Base-by-base conservation (phyloP, 495 filamentous ascomycete genomes). In the Penicillium verhagenii region DNA sequence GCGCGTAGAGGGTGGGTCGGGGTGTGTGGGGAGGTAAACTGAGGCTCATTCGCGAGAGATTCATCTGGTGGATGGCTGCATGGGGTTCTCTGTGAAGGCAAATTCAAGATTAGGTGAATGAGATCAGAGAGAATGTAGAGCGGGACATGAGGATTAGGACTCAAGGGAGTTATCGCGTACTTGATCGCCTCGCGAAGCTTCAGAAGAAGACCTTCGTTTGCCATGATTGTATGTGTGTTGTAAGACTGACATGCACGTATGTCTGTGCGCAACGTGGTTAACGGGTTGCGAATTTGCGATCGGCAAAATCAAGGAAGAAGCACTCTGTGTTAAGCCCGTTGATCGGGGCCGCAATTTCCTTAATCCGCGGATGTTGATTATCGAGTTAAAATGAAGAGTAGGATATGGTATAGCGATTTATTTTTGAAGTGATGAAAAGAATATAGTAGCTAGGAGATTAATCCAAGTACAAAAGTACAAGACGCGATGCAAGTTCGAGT, bases 71-170 rank as follows among this genome's bases (percentile, higher is more conserved):
- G 42, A 60, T 60, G 16, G 48, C 48, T 43, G 57, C 44, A 35
- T 60, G 57, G 35, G 57, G 57, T 43, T 49, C 57, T 42, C 57
- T 59, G 38, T 20, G n/a, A 11, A n/a, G n/a, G n/a, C n/a, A n/a
- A n/a, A n/a, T n/a, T n/a, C n/a, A n/a, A n/a, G n/a, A n/a, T n/a
- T n/a, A n/a, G n/a, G n/a, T n/a, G n/a, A n/a, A n/a, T n/a, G 8
- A 3, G 1, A 6, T 26, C 6, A 45, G 23, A 40, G n/a, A 21
- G 11, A 16, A 40, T 11, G 14, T 23, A 29, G 18, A 42, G 24
- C 37, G 49, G 9, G 11, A 38, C 24, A 18, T 38, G 16, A 38
- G 35, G 13, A 38, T 7, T 38, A 19, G 16, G 18, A 42, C 18
- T 42, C 5, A 35, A 16, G n/a, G n/a, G n/a, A n/a, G n/a, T n/a